phyloP scores from a whole-genome alignment of 768 basidiomycete genomes.

The Collybia nuda region DNA sequence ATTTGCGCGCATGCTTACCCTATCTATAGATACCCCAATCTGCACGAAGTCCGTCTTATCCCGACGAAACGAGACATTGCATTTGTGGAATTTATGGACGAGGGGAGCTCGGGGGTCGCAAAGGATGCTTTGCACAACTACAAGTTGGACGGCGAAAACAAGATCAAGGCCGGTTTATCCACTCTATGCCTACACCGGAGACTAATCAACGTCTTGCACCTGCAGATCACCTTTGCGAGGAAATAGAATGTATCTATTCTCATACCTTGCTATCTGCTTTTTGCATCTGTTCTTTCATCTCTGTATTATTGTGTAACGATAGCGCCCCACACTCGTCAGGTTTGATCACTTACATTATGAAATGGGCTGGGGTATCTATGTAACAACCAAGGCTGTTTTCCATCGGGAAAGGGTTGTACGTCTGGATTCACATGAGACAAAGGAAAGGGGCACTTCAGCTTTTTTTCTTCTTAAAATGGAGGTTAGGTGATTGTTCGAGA shows the following conservation, averaged over 20 bases:
- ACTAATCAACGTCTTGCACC: constrained; percentile 7
- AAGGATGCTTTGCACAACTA: constrained; percentile 98
- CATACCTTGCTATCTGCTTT: too few relatives aligned
- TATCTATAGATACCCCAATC: constrained; percentile 77
- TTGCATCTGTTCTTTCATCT: neutral
- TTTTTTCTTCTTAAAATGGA: too few relatives aligned
- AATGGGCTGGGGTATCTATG: too few relatives aligned
- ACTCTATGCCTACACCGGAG: neutral
- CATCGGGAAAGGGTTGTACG: too few relatives aligned
- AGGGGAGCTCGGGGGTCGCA: constrained; percentile 84
- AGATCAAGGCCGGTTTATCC: constrained; percentile 78
- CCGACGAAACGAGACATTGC: constrained; percentile 97
- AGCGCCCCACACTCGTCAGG: neutral
- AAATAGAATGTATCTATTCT: constrained; percentile 38
- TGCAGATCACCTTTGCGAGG: constrained; percentile 73
- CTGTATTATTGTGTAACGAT: constrained; percentile 1
- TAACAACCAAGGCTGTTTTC: too few relatives aligned
- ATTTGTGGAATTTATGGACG: constrained; percentile 97
- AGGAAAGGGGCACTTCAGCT: too few relatives aligned
- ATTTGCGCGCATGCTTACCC: constrained; percentile 1
- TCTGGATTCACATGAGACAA: too few relatives aligned
- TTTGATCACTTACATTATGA: too few relatives aligned
- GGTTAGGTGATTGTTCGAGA: too few relatives aligned
- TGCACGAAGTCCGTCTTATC: constrained; percentile 97
- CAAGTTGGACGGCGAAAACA: constrained; percentile 96